A percentile compares a stretch with the other conserved stretches of the same genome.
Evolutionary conservation across 805 yeast genomes (phyloP).

Genomic region (Wickerhamiella domercqiae): DNA sequence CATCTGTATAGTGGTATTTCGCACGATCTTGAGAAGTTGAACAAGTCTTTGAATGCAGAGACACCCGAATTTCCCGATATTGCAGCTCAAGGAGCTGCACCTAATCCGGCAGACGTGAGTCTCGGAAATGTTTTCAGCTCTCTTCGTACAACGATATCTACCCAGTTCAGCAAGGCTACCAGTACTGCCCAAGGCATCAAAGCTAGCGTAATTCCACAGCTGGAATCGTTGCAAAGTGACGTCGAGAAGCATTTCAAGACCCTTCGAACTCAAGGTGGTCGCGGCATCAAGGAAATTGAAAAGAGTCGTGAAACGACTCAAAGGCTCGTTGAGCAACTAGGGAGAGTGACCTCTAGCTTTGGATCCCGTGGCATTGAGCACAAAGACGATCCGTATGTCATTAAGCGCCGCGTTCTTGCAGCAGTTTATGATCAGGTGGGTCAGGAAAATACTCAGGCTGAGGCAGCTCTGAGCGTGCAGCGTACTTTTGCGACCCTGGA

Average conservation of each 20-base stretch:
- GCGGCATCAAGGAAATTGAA: constrained; percentile 27
- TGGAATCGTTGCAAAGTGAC: constrained; percentile 29
- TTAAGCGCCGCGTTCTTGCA: constrained; percentile 26
- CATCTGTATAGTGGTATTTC: constrained; percentile 20
- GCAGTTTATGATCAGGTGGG: constrained; percentile 30
- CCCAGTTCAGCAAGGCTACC: constrained; percentile 22
- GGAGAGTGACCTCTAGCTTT: constrained; percentile 23
- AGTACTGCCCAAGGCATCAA: constrained; percentile 28
- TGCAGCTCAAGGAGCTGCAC: constrained; percentile 9
- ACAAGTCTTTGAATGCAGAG: constrained; percentile 20
- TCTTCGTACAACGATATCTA: constrained; percentile 23
- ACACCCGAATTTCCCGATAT: constrained; percentile 22
- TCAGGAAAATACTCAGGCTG: constrained; percentile 33
- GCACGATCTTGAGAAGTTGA: constrained; percentile 23
- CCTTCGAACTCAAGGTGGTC: constrained; percentile 24
- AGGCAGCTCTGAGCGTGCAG: constrained; percentile 31
- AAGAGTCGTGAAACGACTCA: constrained; percentile 24
- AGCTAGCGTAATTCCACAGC: constrained; percentile 28
- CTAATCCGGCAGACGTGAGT: constrained; percentile 11
- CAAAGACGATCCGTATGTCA: constrained; percentile 33
- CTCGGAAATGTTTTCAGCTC: constrained; percentile 24
- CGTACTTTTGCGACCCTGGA: constrained; percentile 29
- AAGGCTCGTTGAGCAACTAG: constrained; percentile 27
- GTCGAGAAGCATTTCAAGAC: constrained; percentile 31
- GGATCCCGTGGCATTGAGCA: constrained; percentile 24